Conservation (phyloP, 202 grass and related monocot genomes). For the Schoenoplectus tabernaemontani region DNA sequence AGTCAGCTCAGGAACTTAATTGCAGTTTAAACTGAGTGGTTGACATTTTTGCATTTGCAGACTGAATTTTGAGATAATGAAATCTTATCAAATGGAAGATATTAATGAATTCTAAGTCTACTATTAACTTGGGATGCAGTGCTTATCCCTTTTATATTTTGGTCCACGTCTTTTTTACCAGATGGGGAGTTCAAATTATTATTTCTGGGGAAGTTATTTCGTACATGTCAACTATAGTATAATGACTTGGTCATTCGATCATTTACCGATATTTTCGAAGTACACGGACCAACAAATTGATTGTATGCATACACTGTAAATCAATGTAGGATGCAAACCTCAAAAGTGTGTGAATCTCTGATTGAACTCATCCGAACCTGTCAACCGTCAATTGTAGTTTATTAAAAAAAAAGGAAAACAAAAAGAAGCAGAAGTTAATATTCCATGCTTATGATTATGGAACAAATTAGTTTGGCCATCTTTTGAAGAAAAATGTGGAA, state of each 20-base stretch:
- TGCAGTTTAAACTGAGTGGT: neutral
- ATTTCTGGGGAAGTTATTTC: neutral
- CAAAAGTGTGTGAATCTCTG: neutral
- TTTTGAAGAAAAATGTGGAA: neutral
- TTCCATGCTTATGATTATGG: neutral
- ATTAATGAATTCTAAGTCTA: neutral
- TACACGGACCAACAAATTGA: neutral
- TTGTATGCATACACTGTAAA: neutral
- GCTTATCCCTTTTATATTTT: neutral
- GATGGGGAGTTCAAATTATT: neutral
- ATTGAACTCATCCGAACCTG: neutral
- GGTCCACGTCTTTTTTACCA: neutral
- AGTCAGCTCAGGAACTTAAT: neutral
- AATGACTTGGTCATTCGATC: neutral
- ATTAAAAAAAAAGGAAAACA: neutral
- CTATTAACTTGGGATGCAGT: neutral
- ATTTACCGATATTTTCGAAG: neutral
- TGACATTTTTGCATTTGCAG: neutral
- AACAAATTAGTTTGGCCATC: neutral
- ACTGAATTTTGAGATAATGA: neutral
- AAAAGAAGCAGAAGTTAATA: neutral
- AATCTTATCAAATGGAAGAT: neutral
- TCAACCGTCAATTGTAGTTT: neutral
- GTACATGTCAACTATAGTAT: neutral
- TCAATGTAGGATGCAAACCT: neutral